Base-by-base conservation (phyloP, 768 basidiomycete species). In the Suillus cothurnatus region DNA sequence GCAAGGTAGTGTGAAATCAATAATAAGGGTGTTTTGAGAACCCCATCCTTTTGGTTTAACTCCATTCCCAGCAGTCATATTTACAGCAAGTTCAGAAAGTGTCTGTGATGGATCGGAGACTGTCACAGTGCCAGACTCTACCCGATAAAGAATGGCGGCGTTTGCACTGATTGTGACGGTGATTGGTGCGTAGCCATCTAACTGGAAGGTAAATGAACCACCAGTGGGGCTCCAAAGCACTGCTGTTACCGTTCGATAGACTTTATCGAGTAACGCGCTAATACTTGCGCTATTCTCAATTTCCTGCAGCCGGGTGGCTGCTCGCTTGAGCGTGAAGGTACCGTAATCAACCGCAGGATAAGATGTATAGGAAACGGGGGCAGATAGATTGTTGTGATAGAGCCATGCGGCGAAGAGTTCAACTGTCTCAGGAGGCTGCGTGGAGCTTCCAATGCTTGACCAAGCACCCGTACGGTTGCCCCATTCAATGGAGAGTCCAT, bases 21-120 rank as follows among this genome's bases (percentile, higher is more conserved):
- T 61, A 2, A 66, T 77, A 68, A 79, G 70, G 8, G 58, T 67
- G 9, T 53, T 62, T 3, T 55, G 62, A 21, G 36, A 12, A 9
- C 68, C 63, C 69, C 71, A 71, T 38, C 71, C 64, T 19, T 61
- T 31, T 32, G 70, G 67, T 62, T 60, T 60, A 43, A 39, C 58
- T 19, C 70, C 74, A 3, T 62, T 49, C 12, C 71, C 70, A 12
- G 80, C 63, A 15, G 62, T 68, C 61, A 88, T 66, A 2, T 74
- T 78, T 58, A 88, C 67, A 32, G 76, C 71, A 0, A 84, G 71
- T 2, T 71, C 67, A 8, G 67, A 61, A 31, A 85, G 69, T 0
- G 79, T 79, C 71, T 92, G 90, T 2, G 87, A 87, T 5, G 90
- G 90, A 72, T 92, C 90, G 0, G 89, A 84, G 15, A 90, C 81